Base-by-base conservation (phyloP, 805 yeast species). In the Candida arabinofermentans region DNA sequence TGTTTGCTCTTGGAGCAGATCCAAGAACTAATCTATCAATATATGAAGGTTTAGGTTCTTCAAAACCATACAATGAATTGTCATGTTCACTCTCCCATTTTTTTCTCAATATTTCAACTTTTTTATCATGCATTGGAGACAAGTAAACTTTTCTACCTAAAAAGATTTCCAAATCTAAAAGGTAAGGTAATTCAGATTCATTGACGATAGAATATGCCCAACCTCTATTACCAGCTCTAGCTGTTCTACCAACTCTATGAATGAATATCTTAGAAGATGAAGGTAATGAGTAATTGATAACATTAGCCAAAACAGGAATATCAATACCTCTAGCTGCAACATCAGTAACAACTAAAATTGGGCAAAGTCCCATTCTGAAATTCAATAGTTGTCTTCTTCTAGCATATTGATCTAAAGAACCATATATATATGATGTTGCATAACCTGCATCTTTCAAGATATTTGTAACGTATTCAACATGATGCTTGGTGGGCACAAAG, bases 291-390 rank as follows among this genome's bases (percentile, higher is more conserved):
- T 77, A 93, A 62, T 93, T 93, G 52, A 93, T 75, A 40, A 93
- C 99, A 58, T 95, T 90, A 6, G 98, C 96, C 58, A 93, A 75
- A 42, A 93, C 81, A 0, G 99, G 99, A 50, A 93, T 87, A 78
- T 95, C 99, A 47, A 93, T 89, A 81, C 99, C 99, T 71, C 99
- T 83, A 2, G 99, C 99, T 21, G 96, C 96, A 49, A 87, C 98
- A 71, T 93, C 99, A 1, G 99, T 93, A 41, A 93, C 99, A 8
- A 93, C 97, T 61, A 93, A 65, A n/a, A 93, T 62, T 24, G 86
- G 79, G 4, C 96, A 80, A 35, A 85, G 69, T 1, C 97, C 99
- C 2, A 82, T 70, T 54, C 96, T 72, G 65, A 93, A 93, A 52
- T 88, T 82, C 57, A 83, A 75, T 38, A 93, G 69, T 60, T 93